These are phyloP conservation scores for Saccharomyces hybrid DNA, from an alignment of 1,139 yeast genomes.

Conservation along the genomic window DNA sequence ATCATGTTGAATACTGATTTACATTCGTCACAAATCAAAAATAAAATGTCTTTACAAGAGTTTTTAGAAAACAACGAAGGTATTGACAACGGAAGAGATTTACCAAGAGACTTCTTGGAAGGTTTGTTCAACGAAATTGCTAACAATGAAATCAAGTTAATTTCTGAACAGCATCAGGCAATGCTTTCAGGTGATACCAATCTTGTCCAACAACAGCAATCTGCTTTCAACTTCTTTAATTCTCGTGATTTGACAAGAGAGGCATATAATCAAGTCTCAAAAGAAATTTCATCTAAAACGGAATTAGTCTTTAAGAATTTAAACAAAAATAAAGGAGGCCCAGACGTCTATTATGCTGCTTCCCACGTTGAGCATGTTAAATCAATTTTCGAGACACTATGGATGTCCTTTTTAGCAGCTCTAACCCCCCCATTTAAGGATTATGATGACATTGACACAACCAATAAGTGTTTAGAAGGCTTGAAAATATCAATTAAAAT, in stretches of 20 bases:
- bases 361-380: constrained; percentile 85
- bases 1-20: constrained; percentile 90
- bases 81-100: constrained; percentile 84
- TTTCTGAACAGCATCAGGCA: constrained; percentile 93
- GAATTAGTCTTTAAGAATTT: constrained; percentile 73
- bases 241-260: constrained; percentile 72
- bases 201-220: constrained; percentile 36
- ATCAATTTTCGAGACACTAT: constrained; percentile 85
- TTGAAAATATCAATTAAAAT: constrained; percentile 74
- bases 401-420: constrained; percentile 97
- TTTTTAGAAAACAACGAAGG: constrained; percentile 83
- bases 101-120: constrained; percentile 65
- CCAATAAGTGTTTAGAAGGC: constrained; percentile 75
- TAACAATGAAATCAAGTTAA: constrained; percentile 75
- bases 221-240: constrained; percentile 60
- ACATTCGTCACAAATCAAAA: constrained; percentile 80
- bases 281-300: constrained; percentile 83
- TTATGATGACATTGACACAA: constrained; percentile 69
- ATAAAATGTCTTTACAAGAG: constrained; percentile 81
- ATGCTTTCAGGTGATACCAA: constrained; percentile 57
- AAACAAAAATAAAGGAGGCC: constrained; percentile 36
- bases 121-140: constrained; percentile 71
- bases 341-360: constrained; percentile 41
- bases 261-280: constrained; percentile 87
- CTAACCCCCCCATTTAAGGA: constrained; percentile 90